Base-by-base conservation (phyloP, 192 early-diverging fungal genomes). In the Entomortierella parvispora region DNA sequence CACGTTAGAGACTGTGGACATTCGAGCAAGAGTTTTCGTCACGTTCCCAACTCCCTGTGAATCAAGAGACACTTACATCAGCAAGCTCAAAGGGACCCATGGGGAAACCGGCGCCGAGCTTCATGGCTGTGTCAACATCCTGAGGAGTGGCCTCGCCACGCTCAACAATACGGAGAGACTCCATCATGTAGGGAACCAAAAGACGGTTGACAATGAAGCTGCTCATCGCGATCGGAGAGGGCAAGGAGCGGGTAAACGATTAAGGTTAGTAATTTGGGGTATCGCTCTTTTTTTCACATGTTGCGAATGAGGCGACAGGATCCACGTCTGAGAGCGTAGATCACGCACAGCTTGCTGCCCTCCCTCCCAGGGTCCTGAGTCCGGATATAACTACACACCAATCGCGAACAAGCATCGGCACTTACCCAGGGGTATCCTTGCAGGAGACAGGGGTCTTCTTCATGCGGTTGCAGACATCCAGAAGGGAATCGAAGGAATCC, bases 41-140 rank as follows among this genome's bases (percentile, higher is more conserved):
- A n/a, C n/a, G n/a, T n/a, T n/a, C n/a, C n/a, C n/a, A n/a, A n/a
- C n/a, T n/a, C n/a, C n/a, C n/a, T n/a, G n/a, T n/a, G n/a, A 45
- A 20, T 3, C 12, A 26, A 32, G 43, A 7, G 23, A 34, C 17
- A 87, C 83, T 56, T 83, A 92, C 89, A 68, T 93, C 93, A 46
- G 88, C 84, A 55, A 93, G 83, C 77, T 92, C 92, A 63, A 92
- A 91, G 15, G 97, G 95, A 26, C 97, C 97, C 95, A 97, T 96
- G 20, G 95, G 95, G 83, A 96, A 94, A 31, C 97, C 97, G 34
- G 95, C 95, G 53, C 97, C 97, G 62, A 97, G 89, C 85, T 96
- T 97, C 97, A 99, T 99, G 34, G 95, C 97, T 45, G 87, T 91
- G 69, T 99, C 97, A 29, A 99, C 91, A 75, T 99, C 97, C 62